phyloP scores from a whole-genome alignment of 805 yeast genomes.

The Kazachstania psychrophila region DNA sequence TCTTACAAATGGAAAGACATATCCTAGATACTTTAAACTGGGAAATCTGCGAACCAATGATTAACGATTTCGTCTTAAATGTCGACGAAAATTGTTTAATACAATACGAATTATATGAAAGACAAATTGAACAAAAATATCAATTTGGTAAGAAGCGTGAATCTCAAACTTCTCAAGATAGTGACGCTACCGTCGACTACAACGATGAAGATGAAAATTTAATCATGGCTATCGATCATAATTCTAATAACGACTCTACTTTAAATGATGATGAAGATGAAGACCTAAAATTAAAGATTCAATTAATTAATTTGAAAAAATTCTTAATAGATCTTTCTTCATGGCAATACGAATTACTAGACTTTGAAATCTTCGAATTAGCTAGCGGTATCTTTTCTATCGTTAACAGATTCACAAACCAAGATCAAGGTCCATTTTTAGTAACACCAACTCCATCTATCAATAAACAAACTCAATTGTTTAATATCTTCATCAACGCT shows the following conservation, averaged over 20 bases:
- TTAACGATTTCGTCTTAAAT: conserved; percentile 39
- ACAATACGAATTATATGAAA: conserved; percentile 30
- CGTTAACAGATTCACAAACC: conserved; percentile 24
- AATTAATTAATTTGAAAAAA: conserved; percentile 40
- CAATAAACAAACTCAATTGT: conserved; percentile 16
- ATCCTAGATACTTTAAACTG: conserved; percentile 62
- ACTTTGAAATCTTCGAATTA: conserved; percentile 25
- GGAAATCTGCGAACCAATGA: conserved; percentile 58
- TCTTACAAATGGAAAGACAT: conserved; percentile 70
- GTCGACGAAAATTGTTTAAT: conserved; percentile 37
- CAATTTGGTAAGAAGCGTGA: conserved; percentile 16
- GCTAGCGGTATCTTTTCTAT: conserved; percentile 26
- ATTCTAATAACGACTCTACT: conserved; percentile 17
- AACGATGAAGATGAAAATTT: conserved; percentile 11
- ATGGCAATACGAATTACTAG: conserved; percentile 37
- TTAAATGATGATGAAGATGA: conserved; percentile 21
- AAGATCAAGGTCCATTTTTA: conserved; percentile 26
- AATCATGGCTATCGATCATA: conserved; percentile 14
- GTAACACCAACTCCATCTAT: conserved; percentile 19
- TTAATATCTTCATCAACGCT: conserved; percentile 20
- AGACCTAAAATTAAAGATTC: conserved; percentile 26
- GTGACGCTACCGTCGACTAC: conserved; percentile 23
- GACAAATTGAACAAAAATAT: conserved; percentile 24
- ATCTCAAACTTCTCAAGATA: conserved; percentile 18
- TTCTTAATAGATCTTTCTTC: conserved; percentile 41